Evolutionary conservation across 1,284 basidiomycete species (phyloP).

Genomic region (Ceratobasidium sp.): DNA sequence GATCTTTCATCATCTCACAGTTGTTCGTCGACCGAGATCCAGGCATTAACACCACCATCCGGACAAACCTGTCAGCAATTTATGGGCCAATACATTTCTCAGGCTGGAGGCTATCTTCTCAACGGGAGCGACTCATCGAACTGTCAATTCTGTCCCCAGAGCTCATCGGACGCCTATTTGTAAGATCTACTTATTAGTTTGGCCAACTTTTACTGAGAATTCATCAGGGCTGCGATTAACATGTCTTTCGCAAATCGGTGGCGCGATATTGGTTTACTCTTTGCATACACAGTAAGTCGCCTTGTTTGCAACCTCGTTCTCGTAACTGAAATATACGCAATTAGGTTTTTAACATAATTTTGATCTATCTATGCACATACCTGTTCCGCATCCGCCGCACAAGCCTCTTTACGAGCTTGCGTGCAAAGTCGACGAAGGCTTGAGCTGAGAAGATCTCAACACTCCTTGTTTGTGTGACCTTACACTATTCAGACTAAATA

Average conservation of each 20-base stretch:
- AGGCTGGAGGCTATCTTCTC: conserved; percentile 83
- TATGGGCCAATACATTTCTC: conserved; percentile 74
- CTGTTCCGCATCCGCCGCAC: conserved; percentile 36
- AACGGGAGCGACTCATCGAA: conserved; percentile 72
- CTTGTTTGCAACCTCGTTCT: conserved; percentile 52
- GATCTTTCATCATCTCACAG: conserved; percentile 53
- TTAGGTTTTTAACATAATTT: conserved; percentile 17
- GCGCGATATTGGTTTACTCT: conserved; percentile 81
- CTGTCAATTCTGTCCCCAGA: conserved; percentile 72
- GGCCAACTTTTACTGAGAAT: not conserved
- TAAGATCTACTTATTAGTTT: conserved; percentile 13
- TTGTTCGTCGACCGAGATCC: conserved; percentile 78
- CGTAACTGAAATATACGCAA: not conserved
- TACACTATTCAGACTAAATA: no score
- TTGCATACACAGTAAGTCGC: conserved; percentile 62
- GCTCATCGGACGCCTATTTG: conserved; percentile 65
- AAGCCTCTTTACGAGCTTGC: conserved; percentile 17
- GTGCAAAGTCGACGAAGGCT: not conserved
- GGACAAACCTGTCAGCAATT: conserved; percentile 82
- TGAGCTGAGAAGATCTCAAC: not conserved
- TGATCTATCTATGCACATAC: conserved; percentile 34
- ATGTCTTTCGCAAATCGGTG: conserved; percentile 77
- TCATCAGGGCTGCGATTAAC: conserved; percentile 74
- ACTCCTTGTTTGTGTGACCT: not conserved
- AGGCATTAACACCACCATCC: conserved; percentile 76